Conservation (phyloP, 176 grass and related monocot genomes). For the Poa annua region DNA sequence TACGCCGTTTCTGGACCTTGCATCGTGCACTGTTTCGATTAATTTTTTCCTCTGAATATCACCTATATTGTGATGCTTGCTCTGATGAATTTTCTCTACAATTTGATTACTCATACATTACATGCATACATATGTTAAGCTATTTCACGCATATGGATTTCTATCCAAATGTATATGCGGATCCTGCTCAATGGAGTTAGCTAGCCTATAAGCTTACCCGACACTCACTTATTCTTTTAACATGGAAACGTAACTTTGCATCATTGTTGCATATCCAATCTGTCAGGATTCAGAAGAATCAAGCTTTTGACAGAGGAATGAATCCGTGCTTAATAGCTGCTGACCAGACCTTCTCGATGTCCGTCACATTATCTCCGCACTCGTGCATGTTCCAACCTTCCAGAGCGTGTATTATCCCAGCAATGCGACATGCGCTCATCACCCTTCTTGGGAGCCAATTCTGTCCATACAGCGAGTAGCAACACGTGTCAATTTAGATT, state of each 20-base stretch:
- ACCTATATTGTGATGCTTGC: not conserved
- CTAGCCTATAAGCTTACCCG: not conserved
- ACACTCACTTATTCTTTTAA: not conserved
- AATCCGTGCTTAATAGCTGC: constrained; percentile 74
- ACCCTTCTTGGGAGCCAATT: constrained; percentile 97
- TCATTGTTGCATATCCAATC: not conserved
- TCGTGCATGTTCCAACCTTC: constrained; percentile 74
- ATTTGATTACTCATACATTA: not conserved
- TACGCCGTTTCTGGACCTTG: not conserved
- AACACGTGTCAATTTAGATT: constrained; percentile 2
- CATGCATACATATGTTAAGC: not conserved
- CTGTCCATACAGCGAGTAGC: constrained; percentile 40
- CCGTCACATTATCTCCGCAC: constrained; percentile 59
- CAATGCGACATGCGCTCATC: constrained; percentile 84
- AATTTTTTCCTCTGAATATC: constrained; percentile 2
- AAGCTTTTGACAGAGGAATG: constrained; percentile 44
- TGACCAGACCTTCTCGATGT: constrained; percentile 60
- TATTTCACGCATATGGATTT: not conserved
- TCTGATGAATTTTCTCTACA: constrained; percentile 1
- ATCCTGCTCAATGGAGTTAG: not conserved
- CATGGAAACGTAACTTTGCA: not conserved
- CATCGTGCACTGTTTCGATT: not conserved
- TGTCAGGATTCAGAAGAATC: constrained; percentile 26
- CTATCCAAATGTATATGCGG: not conserved
- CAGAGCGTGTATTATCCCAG: constrained; percentile 72